These are phyloP conservation scores for Cercospora zeina DNA, from an alignment of 2,329 filamentous ascomycete genomes.

Conservation along the genomic window DNA sequence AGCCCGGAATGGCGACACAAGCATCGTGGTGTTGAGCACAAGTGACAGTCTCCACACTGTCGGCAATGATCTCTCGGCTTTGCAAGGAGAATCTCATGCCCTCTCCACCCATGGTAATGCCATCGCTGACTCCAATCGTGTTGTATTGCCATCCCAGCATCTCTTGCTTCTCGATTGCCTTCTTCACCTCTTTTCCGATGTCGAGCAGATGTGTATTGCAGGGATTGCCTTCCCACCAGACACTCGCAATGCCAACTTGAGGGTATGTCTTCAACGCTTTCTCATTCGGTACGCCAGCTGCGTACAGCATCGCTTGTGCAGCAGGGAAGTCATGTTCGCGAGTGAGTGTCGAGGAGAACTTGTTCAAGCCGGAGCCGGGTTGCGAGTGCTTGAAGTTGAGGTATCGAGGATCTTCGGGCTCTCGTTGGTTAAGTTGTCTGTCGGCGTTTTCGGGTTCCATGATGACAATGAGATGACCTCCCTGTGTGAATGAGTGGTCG, in stretches of 20 bases:
- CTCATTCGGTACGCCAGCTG: conserved; percentile 79
- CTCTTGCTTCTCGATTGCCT: conserved; percentile 72
- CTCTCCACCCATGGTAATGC: conserved; percentile 93
- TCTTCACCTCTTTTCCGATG: conserved; percentile 84
- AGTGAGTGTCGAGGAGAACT: conserved; percentile 81
- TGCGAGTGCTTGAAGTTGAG: conserved; percentile 59
- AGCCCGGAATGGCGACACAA: conserved; percentile 88
- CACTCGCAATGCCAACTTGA: conserved; percentile 85
- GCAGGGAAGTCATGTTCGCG: conserved; percentile 86
- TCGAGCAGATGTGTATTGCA: conserved; percentile 81
- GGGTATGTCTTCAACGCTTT: conserved; percentile 86
- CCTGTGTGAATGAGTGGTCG: not conserved
- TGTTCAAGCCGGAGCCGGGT: conserved; percentile 68
- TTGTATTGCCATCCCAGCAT: conserved; percentile 97
- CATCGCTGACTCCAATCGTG: conserved; percentile 82
- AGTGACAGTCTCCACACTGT: conserved; percentile 90
- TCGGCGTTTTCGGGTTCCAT: conserved; percentile 44
- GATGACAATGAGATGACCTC: not conserved
- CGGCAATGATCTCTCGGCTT: conserved; percentile 86
- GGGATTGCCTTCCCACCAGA: conserved; percentile 96
- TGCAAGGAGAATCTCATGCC: conserved; percentile 94
- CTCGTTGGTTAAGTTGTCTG: conserved; percentile 37
- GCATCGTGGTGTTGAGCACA: conserved; percentile 91
- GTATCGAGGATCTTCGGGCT: conserved; percentile 53
- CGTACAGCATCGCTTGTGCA: conserved; percentile 94